Percentiles rank a stretch among this genome's conserved stretches.
Evolutionary conservation across 2,329 filamentous ascomycete species (phyloP).

Genomic region (Ascochyta koolunga): DNA sequence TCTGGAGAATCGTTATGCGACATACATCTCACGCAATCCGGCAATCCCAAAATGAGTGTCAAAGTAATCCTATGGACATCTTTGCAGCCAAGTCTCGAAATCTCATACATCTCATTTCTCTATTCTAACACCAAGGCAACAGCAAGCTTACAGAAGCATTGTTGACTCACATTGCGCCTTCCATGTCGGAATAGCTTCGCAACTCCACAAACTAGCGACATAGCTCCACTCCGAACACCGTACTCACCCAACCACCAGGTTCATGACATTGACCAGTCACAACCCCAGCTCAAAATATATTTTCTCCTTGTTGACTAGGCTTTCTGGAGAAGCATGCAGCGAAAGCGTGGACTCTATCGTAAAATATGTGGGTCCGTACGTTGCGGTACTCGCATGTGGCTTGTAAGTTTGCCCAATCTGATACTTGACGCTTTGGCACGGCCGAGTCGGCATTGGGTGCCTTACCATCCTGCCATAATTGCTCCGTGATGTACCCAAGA

Average conservation of each 20-base stretch:
- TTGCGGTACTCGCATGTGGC: not conserved
- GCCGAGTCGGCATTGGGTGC: not conserved
- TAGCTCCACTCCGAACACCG: slow-evolving; percentile 3
- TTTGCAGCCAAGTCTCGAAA: not conserved
- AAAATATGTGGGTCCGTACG: not conserved
- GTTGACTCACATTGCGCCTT: slow-evolving; percentile 12
- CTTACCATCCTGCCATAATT: not conserved
- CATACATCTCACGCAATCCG: not conserved
- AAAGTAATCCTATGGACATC: not conserved
- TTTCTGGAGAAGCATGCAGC: not conserved
- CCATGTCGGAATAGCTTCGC: slow-evolving; percentile 6
- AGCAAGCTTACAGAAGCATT: not conserved
- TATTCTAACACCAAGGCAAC: not conserved
- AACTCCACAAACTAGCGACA: slow-evolving; percentile 7
- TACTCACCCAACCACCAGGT: not conserved
- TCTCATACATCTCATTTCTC: not conserved
- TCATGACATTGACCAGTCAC: not conserved
- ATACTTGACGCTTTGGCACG: not conserved
- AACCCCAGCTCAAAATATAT: not conserved
- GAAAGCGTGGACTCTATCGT: not conserved
- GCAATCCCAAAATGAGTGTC: not conserved
- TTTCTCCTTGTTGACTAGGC: not conserved
- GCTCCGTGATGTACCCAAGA: not conserved
- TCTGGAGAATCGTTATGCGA: not conserved
- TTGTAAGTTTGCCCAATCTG: not conserved